Evolutionary conservation across 2,329 filamentous ascomycete species (phyloP).

Genomic region (Microdochium paspali): DNA sequence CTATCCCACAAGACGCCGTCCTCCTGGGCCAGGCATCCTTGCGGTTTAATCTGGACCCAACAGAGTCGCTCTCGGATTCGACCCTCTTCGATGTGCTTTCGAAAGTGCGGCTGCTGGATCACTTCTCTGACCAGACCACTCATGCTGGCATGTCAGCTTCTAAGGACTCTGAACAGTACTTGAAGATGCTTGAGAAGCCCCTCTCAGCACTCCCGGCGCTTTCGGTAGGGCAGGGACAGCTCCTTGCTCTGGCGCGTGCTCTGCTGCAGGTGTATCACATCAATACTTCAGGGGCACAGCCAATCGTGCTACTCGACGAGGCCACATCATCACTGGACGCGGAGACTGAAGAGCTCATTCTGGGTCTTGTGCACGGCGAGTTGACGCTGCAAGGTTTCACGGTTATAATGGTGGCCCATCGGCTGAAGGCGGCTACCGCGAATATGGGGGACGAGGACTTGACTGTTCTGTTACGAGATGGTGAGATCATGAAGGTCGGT

Average conservation of each 20-base stretch:
- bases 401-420: not conserved
- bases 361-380: not conserved
- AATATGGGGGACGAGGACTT: constrained; percentile 15
- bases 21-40: constrained; percentile 8
- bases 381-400: constrained; percentile 12
- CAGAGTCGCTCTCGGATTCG: not conserved
- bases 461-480: constrained; percentile 16
- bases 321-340: not conserved
- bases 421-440: constrained; percentile 9
- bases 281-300: constrained; percentile 8
- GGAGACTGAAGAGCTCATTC: not conserved
- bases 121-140: constrained; percentile 9
- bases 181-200: constrained; percentile 31
- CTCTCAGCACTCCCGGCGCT: constrained; percentile 20
- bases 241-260: constrained; percentile 14
- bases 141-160: constrained; percentile 8
- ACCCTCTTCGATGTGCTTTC: constrained; percentile 1
- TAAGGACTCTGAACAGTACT: constrained; percentile 20
- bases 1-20: not conserved
- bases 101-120: constrained; percentile 9
- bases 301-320: constrained; percentile 12
- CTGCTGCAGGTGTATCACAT: not conserved
- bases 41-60: not conserved
- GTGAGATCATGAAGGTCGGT: constrained; percentile 7
- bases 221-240: constrained; percentile 13